These are phyloP conservation scores for Hylodesmum podocarpum DNA, from an alignment of 306 rosid species.

Conservation along the genomic window DNA sequence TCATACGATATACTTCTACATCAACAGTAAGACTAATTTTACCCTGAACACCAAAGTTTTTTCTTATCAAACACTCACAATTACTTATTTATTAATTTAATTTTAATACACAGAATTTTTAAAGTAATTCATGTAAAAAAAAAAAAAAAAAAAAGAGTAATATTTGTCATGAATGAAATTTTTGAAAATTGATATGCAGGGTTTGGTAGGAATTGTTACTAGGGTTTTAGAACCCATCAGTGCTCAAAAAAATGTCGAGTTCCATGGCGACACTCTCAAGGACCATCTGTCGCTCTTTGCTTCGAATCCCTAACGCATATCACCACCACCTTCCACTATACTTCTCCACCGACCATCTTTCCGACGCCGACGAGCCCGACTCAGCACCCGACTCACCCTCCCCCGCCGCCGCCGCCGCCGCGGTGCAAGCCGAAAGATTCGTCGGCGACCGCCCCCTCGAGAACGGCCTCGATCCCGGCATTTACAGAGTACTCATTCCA, in stretches of 20 bases:
- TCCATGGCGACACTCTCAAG: constrained; percentile 55
- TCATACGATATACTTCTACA: too few species aligned
- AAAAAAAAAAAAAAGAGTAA: too few species aligned
- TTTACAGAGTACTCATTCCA: constrained; percentile 54
- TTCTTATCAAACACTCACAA: too few species aligned
- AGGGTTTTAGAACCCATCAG: constrained; percentile 49
- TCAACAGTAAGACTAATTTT: too few species aligned
- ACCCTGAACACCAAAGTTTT: too few species aligned
- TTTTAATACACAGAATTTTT: too few species aligned
- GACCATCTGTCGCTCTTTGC: constrained; percentile 51
- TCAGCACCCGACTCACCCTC: constrained; percentile 15
- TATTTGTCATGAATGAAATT: not conserved
- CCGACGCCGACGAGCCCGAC: constrained; percentile 40
- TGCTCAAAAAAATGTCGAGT: constrained; percentile 32
- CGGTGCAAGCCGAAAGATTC: not conserved
- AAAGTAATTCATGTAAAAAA: too few species aligned
- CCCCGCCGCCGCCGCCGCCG: not conserved
- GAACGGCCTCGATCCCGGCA: constrained; percentile 73
- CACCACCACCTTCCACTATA: constrained; percentile 15
- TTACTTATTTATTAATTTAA: too few species aligned
- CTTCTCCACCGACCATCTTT: constrained; percentile 39
- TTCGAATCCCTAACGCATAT: constrained; percentile 25
- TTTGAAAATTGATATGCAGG: not conserved
- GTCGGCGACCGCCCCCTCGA: constrained; percentile 54
- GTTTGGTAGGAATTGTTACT: not conserved